Evolutionary conservation across 2,329 filamentous ascomycete species (phyloP).

Genomic region (Hypocreales sp.): DNA sequence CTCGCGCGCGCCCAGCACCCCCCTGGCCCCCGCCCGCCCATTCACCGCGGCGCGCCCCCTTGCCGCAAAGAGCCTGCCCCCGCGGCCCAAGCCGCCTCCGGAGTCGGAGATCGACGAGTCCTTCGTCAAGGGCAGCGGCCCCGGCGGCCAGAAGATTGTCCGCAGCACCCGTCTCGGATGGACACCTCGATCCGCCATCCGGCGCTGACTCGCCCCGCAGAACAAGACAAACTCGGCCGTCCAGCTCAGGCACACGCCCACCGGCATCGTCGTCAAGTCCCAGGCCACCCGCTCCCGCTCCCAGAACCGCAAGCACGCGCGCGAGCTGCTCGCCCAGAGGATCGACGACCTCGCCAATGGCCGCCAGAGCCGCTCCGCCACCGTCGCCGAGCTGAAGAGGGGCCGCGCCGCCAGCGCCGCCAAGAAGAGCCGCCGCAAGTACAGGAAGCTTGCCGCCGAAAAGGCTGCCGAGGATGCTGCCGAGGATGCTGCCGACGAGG

Average conservation of each 20-base stretch:
- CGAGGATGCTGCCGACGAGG: too few relatives aligned
- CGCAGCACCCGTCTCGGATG: too few relatives aligned
- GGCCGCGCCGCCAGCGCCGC: conserved; percentile 59
- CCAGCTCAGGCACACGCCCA: conserved; percentile 79
- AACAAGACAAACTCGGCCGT: conserved; percentile 97
- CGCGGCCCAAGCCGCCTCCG: conserved; percentile 54
- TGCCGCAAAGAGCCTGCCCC: conserved; percentile 46
- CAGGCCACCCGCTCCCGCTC: conserved; percentile 78
- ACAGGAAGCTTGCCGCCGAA: conserved; percentile 42
- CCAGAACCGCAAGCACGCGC: conserved; percentile 78
- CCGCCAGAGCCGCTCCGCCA: conserved; percentile 45
- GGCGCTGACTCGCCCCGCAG: conserved; percentile 18
- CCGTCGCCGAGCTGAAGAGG: conserved; percentile 47
- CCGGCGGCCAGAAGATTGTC: conserved; percentile 91
- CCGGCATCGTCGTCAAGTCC: conserved; percentile 84
- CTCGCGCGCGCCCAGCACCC: background rate
- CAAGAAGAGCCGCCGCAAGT: conserved; percentile 78
- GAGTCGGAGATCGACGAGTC: conserved; percentile 70
- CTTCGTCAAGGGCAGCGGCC: conserved; percentile 83
- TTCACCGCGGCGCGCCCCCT: conserved; percentile 17
- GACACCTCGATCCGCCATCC: too few relatives aligned
- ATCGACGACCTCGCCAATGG: conserved; percentile 62
- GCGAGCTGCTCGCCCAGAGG: conserved; percentile 58
- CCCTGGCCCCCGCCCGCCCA: conserved; percentile 4
- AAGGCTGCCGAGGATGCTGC: conserved; percentile 16